These are phyloP conservation scores for Sporothrix inflata DNA, from an alignment of 2,329 filamentous ascomycete species.

Conservation along the genomic window DNA sequence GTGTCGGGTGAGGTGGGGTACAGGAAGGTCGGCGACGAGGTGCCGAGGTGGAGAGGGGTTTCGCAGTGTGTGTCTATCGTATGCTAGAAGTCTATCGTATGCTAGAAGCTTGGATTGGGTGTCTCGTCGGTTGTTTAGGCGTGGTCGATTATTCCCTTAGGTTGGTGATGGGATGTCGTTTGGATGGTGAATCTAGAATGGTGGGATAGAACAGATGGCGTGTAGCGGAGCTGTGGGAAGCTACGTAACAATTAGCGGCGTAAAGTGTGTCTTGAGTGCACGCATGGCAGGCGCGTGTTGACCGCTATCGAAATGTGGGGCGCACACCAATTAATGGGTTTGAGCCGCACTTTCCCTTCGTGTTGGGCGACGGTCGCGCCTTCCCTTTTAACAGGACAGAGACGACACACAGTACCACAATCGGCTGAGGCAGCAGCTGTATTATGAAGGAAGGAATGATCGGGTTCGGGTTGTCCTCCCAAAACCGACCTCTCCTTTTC, in stretches of 20 bases:
- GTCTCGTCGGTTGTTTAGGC: not conserved
- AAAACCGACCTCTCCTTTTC: not conserved
- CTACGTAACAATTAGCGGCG: not conserved
- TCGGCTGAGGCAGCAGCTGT: not conserved
- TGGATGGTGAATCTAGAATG: not conserved
- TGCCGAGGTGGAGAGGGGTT: not conserved
- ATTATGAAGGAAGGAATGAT: not conserved
- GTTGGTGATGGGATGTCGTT: conserved; percentile 9
- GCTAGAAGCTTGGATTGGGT: not conserved
- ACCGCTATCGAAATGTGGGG: not conserved
- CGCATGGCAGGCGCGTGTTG: not conserved
- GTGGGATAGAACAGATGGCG: conserved; percentile 11
- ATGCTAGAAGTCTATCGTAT: not conserved
- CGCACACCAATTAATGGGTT: not conserved
- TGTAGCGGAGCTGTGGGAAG: conserved; percentile 9
- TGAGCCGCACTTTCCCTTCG: not conserved
- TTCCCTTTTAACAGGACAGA: not conserved
- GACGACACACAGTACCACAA: not conserved
- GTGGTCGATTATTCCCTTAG: not conserved
- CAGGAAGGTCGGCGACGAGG: not conserved
- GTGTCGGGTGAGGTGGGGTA: not conserved
- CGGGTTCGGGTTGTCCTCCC: not conserved
- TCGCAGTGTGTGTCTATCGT: not conserved
- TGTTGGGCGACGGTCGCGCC: not conserved
- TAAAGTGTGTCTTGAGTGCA: not conserved